Evolutionary conservation across 768 basidiomycete species (phyloP), one percentile per base, ranked within the genome.

Genomic region (Amanita muscaria): DNA sequence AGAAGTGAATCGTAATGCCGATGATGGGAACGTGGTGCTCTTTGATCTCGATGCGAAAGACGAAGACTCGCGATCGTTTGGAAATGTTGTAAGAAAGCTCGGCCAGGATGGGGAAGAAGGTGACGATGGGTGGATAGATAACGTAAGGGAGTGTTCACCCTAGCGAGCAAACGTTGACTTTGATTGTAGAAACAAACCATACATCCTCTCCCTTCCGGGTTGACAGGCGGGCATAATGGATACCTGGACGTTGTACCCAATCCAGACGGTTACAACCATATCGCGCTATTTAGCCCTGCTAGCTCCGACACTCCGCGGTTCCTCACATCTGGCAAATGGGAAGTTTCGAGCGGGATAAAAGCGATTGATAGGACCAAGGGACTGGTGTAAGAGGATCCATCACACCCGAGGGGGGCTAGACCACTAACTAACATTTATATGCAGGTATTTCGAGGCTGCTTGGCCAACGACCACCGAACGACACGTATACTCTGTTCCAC

Each of bases 101-200:
- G 94, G 92, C 3, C 74, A 77, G 57, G 58, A 80, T 27, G 94
- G 89, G 5, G 93, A 92, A 54, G 74, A 94, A 56, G 84, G 80
- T 0, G 94, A 96, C 56, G 79, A 79, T 29, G 96, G 96, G 1
- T 99, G 96, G 96, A 90, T 97, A 49, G 88, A 97, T 40, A 66
- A 77, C 49, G 91, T 89, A 51, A 49, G 83, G 68, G 23, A 35
- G 24, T 11, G 6, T 29, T 29, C 2, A 10, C 46, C 29, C n/a
- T n/a, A n/a, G n/a, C n/a, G n/a, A n/a, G n/a, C n/a, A n/a, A n/a
- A n/a, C n/a, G n/a, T n/a, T n/a, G n/a, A n/a, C n/a, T n/a, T n/a
- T 23, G 25, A 16, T 40, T 51, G 27, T 42, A 88, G 84, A 68
- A 61, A 14, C 85, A 85, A 67, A 70, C 64, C 19, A 79, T 90